Percentiles rank a stretch among this genome's conserved stretches.
Evolutionary conservation across 495 filamentous ascomycete species (phyloP).

Genomic region (Gamarada debralockiae): DNA sequence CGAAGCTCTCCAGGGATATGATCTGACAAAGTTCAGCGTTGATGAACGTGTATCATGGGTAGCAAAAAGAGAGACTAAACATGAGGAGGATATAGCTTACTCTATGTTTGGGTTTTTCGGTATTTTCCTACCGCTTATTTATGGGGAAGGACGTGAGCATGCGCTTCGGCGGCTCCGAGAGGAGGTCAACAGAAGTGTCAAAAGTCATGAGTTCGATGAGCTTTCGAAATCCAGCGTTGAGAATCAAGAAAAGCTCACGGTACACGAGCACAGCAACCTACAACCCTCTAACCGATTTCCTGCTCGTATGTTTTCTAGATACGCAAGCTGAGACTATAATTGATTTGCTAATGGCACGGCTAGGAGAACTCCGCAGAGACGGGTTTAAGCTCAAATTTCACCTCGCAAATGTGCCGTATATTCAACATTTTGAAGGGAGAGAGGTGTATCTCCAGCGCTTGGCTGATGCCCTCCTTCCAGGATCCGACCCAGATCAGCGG

Average conservation of each 20-base stretch:
- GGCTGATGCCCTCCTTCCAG: neutral
- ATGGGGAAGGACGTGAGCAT: constrained; percentile 24
- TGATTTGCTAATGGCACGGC: neutral
- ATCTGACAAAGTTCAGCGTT: constrained; percentile 7
- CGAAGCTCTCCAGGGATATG: constrained; percentile 11
- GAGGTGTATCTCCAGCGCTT: neutral
- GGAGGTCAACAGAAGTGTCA: constrained; percentile 17
- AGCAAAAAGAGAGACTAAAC: constrained; percentile 24
- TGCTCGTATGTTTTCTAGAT: neutral
- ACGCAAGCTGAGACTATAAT: neutral
- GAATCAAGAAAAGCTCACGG: neutral
- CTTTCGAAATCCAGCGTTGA: neutral
- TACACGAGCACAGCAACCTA: neutral
- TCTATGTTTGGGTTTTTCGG: constrained; percentile 24
- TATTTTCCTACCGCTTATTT: constrained; percentile 26
- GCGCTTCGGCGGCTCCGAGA: constrained; percentile 26
- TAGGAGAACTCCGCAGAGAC: neutral
- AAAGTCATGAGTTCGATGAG: neutral
- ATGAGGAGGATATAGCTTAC: constrained; percentile 20
- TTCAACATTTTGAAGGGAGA: neutral
- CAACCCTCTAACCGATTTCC: neutral
- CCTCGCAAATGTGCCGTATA: neutral
- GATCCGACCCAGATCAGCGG: neutral
- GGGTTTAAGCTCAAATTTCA: neutral
- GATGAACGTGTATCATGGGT: constrained; percentile 24